A percentile compares a stretch with the other conserved stretches of the same genome.
Evolutionary conservation across 192 early-diverging fungal species (phyloP).

Genomic region (Podila clonocystis): DNA sequence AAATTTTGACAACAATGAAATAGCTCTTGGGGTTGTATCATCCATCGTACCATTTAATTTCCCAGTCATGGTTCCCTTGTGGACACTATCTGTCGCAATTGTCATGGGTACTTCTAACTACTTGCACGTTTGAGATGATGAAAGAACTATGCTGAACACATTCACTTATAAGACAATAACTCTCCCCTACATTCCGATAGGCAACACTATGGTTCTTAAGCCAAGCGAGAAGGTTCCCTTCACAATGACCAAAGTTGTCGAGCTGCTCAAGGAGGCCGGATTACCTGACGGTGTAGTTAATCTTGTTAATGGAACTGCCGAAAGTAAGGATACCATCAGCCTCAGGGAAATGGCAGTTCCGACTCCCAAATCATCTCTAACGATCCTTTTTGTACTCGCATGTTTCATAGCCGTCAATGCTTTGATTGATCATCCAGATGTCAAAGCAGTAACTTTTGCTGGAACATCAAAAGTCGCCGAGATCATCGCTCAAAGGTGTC

Average conservation of each 20-base stretch:
- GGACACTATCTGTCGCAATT: conserved; percentile 77
- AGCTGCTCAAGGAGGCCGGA: conserved; percentile 57
- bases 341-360: too few species aligned
- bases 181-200: neutral
- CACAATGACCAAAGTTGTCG: conserved; percentile 69
- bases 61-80: conserved; percentile 81
- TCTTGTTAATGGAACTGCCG: conserved; percentile 68
- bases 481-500: conserved; percentile 49
- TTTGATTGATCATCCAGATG: conserved; percentile 62
- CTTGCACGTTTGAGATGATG: too few species aligned
- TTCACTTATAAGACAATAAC: too few species aligned
- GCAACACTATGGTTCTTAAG: conserved; percentile 76
- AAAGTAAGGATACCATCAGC: conserved; percentile 41
- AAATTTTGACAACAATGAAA: too few species aligned
- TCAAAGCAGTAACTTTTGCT: conserved; percentile 76
- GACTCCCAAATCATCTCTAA: too few species aligned
- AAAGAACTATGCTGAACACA: too few species aligned
- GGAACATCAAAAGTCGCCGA: conserved; percentile 75
- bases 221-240: conserved; percentile 83
- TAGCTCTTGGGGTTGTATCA: conserved; percentile 73
- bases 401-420: conserved; percentile 50
- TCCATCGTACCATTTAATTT: conserved; percentile 83
- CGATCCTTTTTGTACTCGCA: too few species aligned
- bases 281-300: conserved; percentile 77
- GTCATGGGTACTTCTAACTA: conserved; percentile 18